These are phyloP conservation scores for Gypsophila paniculata DNA, from an alignment of 179 eudicot species.

Conservation along the genomic window DNA sequence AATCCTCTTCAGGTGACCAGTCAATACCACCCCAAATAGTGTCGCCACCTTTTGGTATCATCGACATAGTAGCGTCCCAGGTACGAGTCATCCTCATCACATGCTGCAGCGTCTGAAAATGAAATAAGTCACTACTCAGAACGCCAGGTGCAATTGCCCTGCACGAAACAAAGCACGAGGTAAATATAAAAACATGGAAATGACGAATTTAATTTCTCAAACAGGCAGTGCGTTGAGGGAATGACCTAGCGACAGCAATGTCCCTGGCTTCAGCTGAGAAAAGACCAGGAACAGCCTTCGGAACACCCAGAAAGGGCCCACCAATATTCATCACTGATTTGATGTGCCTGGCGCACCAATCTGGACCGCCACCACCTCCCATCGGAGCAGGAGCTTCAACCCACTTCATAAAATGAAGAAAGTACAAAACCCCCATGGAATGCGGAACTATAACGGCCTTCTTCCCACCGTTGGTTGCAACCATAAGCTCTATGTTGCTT, in stretches of 20 bases:
- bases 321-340: conserved; percentile 95
- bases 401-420: conserved; percentile 98
- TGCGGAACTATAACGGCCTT: conserved; percentile 93
- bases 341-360: conserved; percentile 84
- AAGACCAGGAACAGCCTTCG: conserved; percentile 76
- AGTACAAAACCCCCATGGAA: conserved; percentile 94
- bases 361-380: conserved; percentile 96
- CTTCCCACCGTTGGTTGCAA: conserved; percentile 75
- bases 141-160: conserved; percentile 91
- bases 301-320: conserved; percentile 92
- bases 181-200: conserved; percentile 6
- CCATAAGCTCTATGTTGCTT: conserved; percentile 91
- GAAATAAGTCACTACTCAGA: conserved; percentile 68
- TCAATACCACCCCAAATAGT: conserved; percentile 93
- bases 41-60: conserved; percentile 93
- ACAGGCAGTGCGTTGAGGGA: neutral
- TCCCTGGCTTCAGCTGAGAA: conserved; percentile 95
- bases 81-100: conserved; percentile 94
- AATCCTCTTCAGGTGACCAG: conserved; percentile 94
- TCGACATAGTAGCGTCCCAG: conserved; percentile 98
- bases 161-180: conserved; percentile 16
- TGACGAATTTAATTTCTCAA: neutral
- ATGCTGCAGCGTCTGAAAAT: conserved; percentile 77
- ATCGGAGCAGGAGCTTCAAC: conserved; percentile 96
- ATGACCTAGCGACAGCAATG: conserved; percentile 91